Percentiles rank a stretch among this genome's conserved stretches.
Conservation (phyloP, 2,329 filamentous ascomycete species). For the Teratosphaeria pseudoeucalypti region DNA sequence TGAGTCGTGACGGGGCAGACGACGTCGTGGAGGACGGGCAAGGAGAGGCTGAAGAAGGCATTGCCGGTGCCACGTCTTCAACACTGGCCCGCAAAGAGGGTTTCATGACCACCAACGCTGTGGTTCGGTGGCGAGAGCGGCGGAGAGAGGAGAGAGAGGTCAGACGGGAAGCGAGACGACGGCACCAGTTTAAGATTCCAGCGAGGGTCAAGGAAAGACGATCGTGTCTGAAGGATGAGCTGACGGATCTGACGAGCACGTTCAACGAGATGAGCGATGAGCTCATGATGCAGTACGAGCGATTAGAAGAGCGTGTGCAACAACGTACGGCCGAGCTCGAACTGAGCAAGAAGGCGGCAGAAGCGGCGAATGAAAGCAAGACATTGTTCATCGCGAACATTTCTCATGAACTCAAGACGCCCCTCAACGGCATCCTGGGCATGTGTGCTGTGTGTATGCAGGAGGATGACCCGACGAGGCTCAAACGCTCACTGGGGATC, state of each 20-base stretch:
- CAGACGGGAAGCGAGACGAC: slow-evolving; percentile 28
- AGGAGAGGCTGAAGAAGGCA: slow-evolving; percentile 3
- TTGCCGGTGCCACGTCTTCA: slow-evolving; percentile 2
- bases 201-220: slow-evolving; percentile 67
- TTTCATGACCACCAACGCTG: slow-evolving; percentile 23
- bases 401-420: slow-evolving; percentile 77
- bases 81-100: slow-evolving; percentile 36
- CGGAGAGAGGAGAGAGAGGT: slow-evolving; percentile 20
- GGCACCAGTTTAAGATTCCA: slow-evolving; percentile 69
- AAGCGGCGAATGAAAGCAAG: slow-evolving; percentile 94
- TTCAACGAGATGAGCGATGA: slow-evolving; percentile 96
- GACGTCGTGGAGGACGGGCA: slow-evolving; percentile 36
- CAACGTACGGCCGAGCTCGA: slow-evolving; percentile 77
- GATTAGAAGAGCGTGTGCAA: slow-evolving; percentile 72
- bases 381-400: slow-evolving; percentile 97
- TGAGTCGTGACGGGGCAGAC: slow-evolving; percentile 17
- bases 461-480: slow-evolving; percentile 65
- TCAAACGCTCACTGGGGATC: slow-evolving; percentile 75
- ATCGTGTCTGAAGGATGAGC: slow-evolving; percentile 70
- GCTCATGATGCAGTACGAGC: slow-evolving; percentile 73
- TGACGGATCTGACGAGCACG: slow-evolving; percentile 69
- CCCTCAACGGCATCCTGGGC: slow-evolving; percentile 87
- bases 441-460: slow-evolving; percentile 92
- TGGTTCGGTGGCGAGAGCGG: slow-evolving; percentile 22
- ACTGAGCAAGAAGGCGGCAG: slow-evolving; percentile 80